These are phyloP conservation scores for Backusella morwellensis DNA, from an alignment of 192 early-diverging fungal species.

Conservation along the genomic window DNA sequence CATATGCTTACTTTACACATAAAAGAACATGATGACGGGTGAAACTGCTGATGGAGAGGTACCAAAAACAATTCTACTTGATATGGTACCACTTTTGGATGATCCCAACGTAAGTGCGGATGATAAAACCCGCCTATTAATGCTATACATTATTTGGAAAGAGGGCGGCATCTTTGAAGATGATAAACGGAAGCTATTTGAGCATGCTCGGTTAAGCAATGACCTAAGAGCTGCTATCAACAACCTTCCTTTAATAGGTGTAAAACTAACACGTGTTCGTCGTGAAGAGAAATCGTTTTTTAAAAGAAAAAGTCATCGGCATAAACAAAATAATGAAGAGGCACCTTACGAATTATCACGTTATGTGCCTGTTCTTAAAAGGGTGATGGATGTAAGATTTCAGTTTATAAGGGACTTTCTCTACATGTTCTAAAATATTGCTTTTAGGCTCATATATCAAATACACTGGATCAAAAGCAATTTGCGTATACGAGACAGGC, in stretches of 20 bases:
- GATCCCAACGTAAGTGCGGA: constrained; percentile 52
- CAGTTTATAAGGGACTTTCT: background rate
- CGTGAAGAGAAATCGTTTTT: constrained; percentile 47
- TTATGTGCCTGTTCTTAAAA: constrained; percentile 73
- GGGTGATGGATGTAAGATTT: constrained; percentile 41
- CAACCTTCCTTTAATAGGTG: constrained; percentile 67
- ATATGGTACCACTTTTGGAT: constrained; percentile 81
- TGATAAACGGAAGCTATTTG: constrained; percentile 70
- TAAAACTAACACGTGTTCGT: constrained; percentile 53
- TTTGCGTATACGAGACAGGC: constrained; percentile 63
- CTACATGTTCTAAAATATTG: background rate
- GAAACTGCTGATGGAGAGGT: constrained; percentile 67
- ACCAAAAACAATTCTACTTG: constrained; percentile 69
- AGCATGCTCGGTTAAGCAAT: constrained; percentile 61
- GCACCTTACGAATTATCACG: constrained; percentile 72
- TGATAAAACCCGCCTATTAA: constrained; percentile 77
- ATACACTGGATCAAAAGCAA: constrained; percentile 47
- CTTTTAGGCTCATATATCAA: constrained; percentile 40
- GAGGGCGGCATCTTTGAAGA: constrained; percentile 75
- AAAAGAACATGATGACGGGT: constrained; percentile 74
- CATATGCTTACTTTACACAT: too few species aligned
- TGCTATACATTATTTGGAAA: constrained; percentile 75
- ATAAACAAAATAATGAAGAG: constrained; percentile 51
- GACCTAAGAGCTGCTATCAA: constrained; percentile 77
- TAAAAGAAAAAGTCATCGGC: constrained; percentile 43